Conservation (phyloP, 257 asterid genomes). For the Capsicum baccatum region DNA sequence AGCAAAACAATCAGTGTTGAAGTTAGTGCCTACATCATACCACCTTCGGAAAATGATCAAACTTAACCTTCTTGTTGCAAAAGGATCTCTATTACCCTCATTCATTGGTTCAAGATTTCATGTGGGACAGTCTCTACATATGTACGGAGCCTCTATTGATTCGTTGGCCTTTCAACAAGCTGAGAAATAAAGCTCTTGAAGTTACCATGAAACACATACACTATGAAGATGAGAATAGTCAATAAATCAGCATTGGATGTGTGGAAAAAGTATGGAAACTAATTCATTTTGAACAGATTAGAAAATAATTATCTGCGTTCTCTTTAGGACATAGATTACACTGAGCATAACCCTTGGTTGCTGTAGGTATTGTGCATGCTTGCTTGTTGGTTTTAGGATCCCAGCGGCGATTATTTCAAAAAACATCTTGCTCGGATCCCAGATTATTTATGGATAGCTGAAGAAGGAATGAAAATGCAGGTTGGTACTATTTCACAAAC, state of each 20-base stretch:
- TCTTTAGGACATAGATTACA: neutral
- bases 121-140: slow-evolving; percentile 65
- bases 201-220: slow-evolving; percentile 75
- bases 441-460: slow-evolving; percentile 74
- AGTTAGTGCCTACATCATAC: neutral
- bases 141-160: slow-evolving; percentile 68
- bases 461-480: slow-evolving; percentile 91
- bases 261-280: slow-evolving; percentile 51
- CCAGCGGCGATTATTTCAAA: slow-evolving; percentile 69
- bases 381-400: slow-evolving; percentile 84
- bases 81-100: slow-evolving; percentile 81
- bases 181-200: slow-evolving; percentile 67
- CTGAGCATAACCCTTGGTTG: neutral
- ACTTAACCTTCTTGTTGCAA: slow-evolving; percentile 38
- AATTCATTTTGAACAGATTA: neutral
- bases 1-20: neutral
- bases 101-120: slow-evolving; percentile 65
- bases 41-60: neutral
- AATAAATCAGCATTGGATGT: slow-evolving; percentile 73
- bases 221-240: slow-evolving; percentile 75
- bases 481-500: slow-evolving; percentile 31
- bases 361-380: slow-evolving; percentile 59
- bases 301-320: neutral
- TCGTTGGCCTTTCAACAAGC: slow-evolving; percentile 75
- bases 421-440: slow-evolving; percentile 77